Evolutionary conservation across 1,284 basidiomycete genomes (phyloP).

Genomic region (Polyporus tsugae): DNA sequence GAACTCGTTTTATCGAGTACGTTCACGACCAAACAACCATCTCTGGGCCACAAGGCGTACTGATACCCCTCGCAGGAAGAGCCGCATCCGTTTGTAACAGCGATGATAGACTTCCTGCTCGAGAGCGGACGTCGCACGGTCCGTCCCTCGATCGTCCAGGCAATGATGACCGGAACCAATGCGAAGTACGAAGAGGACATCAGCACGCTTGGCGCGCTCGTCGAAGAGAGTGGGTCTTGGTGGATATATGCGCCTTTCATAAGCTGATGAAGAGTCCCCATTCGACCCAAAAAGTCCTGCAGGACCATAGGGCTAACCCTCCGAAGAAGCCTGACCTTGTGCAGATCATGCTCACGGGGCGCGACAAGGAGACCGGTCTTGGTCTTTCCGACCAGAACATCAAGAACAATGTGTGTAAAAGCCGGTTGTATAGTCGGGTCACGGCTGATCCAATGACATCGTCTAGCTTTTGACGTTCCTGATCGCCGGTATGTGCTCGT

Average conservation of each 20-base stretch:
- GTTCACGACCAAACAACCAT: not conserved
- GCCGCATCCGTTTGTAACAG: slow-evolving; percentile 50
- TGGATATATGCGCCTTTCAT: not conserved
- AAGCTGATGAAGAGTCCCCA: not conserved
- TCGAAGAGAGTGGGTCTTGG: slow-evolving; percentile 44
- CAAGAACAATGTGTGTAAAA: slow-evolving; percentile 48
- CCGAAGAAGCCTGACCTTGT: slow-evolving; percentile 51
- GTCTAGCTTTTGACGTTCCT: slow-evolving; percentile 56
- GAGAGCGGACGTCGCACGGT: slow-evolving; percentile 47
- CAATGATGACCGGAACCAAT: slow-evolving; percentile 45
- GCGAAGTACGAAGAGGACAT: slow-evolving; percentile 50
- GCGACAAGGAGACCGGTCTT: slow-evolving; percentile 53
- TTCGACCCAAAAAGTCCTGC: slow-evolving; percentile 41
- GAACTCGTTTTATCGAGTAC: slow-evolving; percentile 38
- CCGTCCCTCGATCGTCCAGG: slow-evolving; percentile 48
- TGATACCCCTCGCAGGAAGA: slow-evolving; percentile 36
- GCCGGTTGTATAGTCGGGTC: not conserved
- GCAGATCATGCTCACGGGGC: slow-evolving; percentile 52
- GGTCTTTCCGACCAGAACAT: slow-evolving; percentile 52
- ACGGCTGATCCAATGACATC: not conserved
- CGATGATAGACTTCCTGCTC: slow-evolving; percentile 52
- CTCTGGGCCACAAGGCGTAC: not conserved
- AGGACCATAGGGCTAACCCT: slow-evolving; percentile 46
- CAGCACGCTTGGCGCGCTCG: slow-evolving; percentile 46
- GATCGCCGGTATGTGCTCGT: slow-evolving; percentile 49